Percentiles rank a stretch among this genome's conserved stretches.
Conservation (phyloP, 2,329 filamentous ascomycete genomes). For the Alternaria burnsii region DNA sequence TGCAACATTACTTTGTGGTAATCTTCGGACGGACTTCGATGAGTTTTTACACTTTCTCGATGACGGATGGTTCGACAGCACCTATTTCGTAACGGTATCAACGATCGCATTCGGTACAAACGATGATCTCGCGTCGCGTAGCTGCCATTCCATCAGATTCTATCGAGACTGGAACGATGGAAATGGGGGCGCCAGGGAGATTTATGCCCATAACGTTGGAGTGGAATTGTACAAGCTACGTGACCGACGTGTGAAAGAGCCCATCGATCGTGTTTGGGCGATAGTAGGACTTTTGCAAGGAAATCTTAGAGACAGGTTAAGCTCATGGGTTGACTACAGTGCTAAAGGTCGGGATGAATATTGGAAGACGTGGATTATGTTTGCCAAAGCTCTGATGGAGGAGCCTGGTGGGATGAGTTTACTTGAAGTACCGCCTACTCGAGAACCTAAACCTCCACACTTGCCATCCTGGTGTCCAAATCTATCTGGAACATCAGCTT, state of each 20-base stretch:
- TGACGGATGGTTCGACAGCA: neutral
- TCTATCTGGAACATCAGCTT: no score
- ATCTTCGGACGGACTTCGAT: accelerated
- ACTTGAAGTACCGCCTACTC: accelerated
- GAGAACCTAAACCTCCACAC: no score
- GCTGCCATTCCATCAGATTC: neutral
- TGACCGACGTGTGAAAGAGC: neutral
- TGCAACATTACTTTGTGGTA: neutral
- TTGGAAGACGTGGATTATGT: neutral
- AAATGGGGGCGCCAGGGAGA: no score
- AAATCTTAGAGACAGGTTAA: accelerated
- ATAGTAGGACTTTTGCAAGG: neutral
- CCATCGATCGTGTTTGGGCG: neutral
- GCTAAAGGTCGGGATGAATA: neutral
- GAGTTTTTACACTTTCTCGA: accelerated
- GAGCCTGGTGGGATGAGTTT: no score
- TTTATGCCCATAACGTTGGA: neutral
- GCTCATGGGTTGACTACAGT: neutral
- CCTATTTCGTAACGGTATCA: neutral
- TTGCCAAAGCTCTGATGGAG: no score
- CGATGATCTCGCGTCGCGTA: neutral
- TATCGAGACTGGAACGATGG: no score
- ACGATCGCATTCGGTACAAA: neutral
- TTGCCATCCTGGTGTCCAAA: no score
- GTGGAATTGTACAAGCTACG: accelerated